phyloP scores from a whole-genome alignment of 371 early-diverging fungal species.

The Haplosporangium sp. region DNA sequence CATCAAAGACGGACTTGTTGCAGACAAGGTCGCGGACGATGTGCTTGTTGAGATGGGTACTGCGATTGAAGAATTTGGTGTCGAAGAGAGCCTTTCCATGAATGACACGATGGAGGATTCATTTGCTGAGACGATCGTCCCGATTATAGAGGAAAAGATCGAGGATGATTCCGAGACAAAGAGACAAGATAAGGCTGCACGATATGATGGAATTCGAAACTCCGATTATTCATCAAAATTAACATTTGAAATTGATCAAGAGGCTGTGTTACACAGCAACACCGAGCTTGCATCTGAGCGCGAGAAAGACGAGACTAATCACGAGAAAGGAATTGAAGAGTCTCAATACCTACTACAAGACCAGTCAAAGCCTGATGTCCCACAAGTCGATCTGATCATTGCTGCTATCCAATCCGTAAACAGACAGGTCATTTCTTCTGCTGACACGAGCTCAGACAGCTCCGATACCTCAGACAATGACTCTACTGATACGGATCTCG shows the following conservation, averaged over 20 bases:
- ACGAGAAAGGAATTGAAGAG: neutral
- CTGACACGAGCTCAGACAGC: too few relatives aligned
- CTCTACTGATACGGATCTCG: neutral
- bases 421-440: too few relatives aligned
- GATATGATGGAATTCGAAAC: neutral
- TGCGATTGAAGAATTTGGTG: neutral
- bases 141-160: neutral
- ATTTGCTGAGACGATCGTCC: neutral
- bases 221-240: neutral
- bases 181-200: neutral
- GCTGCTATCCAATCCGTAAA: too few relatives aligned
- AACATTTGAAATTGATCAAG: neutral
- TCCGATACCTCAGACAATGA: neutral
- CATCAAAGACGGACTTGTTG: neutral
- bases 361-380: neutral
- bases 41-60: neutral
- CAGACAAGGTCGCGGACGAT: neutral
- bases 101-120: neutral
- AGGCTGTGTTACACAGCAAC: neutral
- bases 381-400: neutral
- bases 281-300: neutral
- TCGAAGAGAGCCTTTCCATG: neutral
- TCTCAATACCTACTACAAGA: neutral
- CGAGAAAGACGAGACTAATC: neutral
- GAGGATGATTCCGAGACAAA: neutral